Evolutionary conservation across 108 stramenopile genomes (phyloP).

Genomic region (Schizochytrium sp.): DNA sequence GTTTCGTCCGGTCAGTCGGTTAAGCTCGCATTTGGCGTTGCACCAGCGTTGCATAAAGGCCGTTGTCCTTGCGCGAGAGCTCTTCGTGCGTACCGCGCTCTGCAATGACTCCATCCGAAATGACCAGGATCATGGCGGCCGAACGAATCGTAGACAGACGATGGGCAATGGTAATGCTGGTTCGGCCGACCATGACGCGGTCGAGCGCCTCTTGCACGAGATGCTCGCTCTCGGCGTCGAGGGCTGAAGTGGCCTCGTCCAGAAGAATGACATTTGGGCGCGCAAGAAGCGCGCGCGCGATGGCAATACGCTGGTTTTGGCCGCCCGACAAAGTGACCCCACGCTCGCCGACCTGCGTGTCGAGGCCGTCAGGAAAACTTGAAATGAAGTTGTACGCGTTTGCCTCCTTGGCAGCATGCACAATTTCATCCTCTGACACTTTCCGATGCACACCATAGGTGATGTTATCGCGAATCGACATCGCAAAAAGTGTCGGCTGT

Average conservation of each 20-base stretch:
- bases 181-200: conserved; percentile 54
- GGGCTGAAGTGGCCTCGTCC: conserved; percentile 73
- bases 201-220: conserved; percentile 75
- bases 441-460: conserved; percentile 38
- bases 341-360: conserved; percentile 73
- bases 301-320: conserved; percentile 80
- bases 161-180: conserved; percentile 75
- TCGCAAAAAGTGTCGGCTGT: conserved; percentile 66
- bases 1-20: too few species aligned
- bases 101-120: conserved; percentile 53
- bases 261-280: conserved; percentile 66
- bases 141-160: conserved; percentile 68
- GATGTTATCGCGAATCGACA: conserved; percentile 67
- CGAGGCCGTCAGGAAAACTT: conserved; percentile 59
- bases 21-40: conserved; percentile 25
- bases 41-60: conserved; percentile 49
- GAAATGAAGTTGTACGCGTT: conserved; percentile 57
- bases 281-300: conserved; percentile 81
- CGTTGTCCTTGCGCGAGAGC: conserved; percentile 40
- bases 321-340: conserved; percentile 81
- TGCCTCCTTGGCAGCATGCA: conserved; percentile 48
- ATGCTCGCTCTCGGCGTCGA: conserved; percentile 69
- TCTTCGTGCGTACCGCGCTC: conserved; percentile 72
- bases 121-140: conserved; percentile 69
- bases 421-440: conserved; percentile 51